A percentile compares a stretch with the other conserved stretches of the same genome.
Evolutionary conservation across 352 stramenopile species (phyloP).

Genomic region (Phytophthora sp.): DNA sequence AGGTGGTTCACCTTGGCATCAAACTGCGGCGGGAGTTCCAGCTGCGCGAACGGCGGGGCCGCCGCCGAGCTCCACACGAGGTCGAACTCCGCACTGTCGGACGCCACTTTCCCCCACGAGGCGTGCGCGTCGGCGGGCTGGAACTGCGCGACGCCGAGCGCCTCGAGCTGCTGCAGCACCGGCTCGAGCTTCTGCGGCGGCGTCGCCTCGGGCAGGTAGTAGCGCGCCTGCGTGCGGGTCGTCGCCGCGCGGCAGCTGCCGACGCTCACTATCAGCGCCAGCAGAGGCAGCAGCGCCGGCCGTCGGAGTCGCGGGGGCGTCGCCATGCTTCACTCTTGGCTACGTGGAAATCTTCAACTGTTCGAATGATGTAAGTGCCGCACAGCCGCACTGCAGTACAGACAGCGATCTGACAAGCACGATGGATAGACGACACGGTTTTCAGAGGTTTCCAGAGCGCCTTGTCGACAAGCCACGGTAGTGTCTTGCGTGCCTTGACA

Average conservation of each 20-base stretch:
- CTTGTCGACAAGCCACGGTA: too few relatives aligned
- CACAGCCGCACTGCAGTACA: too few relatives aligned
- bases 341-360: slow-evolving; percentile 17
- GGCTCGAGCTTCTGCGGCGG: slow-evolving; percentile 39
- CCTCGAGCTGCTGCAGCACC: slow-evolving; percentile 55
- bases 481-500: too few relatives aligned
- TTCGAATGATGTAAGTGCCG: slow-evolving; percentile 6
- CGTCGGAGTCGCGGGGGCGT: neutral
- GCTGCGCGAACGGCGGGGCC: slow-evolving; percentile 35
- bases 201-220: slow-evolving; percentile 56
- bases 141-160: slow-evolving; percentile 63
- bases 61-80: slow-evolving; percentile 65
- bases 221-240: slow-evolving; percentile 40
- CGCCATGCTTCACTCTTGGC: neutral
- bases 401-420: too few relatives aligned
- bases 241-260: neutral
- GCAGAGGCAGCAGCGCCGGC: slow-evolving; percentile 19
- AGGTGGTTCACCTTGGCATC: slow-evolving; percentile 73
- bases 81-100: slow-evolving; percentile 58
- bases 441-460: too few relatives aligned
- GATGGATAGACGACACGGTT: too few relatives aligned
- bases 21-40: slow-evolving; percentile 54
- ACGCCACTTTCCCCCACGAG: slow-evolving; percentile 49
- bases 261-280: slow-evolving; percentile 7
- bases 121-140: slow-evolving; percentile 30